Conservation (phyloP, 2,329 filamentous ascomycete species). For the Ustilaginoidea virens region DNA sequence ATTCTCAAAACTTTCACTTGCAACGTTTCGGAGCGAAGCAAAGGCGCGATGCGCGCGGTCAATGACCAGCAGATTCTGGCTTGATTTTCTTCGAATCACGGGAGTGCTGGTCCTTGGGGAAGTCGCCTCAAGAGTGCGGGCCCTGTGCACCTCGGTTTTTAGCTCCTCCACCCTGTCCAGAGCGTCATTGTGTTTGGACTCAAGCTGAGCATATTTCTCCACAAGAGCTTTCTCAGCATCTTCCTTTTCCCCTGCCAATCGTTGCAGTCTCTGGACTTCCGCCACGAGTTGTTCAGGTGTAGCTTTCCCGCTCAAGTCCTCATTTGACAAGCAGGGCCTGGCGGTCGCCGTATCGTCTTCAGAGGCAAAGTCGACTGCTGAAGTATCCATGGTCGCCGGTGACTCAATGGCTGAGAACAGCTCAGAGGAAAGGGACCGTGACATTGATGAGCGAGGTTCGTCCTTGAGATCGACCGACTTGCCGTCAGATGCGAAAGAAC, state of each 20-base stretch:
- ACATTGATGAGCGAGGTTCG: conserved; percentile 48
- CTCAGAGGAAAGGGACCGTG: conserved; percentile 87
- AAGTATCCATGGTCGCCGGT: conserved; percentile 46
- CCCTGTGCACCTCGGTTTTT: conserved; percentile 70
- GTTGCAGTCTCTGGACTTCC: conserved; percentile 58
- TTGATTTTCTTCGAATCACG: conserved; percentile 87
- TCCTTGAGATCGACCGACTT: conserved; percentile 57
- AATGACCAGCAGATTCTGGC: conserved; percentile 71
- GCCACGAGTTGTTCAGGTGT: conserved; percentile 31
- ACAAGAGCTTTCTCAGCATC: conserved; percentile 56
- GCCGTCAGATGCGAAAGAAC: conserved; percentile 73
- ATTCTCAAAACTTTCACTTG: conserved; percentile 68
- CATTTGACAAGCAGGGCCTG: conserved; percentile 24
- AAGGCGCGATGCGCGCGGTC: conserved; percentile 89
- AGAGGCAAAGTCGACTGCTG: conserved; percentile 34
- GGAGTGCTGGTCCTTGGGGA: conserved; percentile 52
- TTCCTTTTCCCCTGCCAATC: conserved; percentile 62
- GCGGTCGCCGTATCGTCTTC: conserved; percentile 27
- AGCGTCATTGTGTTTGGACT: conserved; percentile 66
- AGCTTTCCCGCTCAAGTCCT: conserved; percentile 20
- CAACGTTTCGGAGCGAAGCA: conserved; percentile 76
- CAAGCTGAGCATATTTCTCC: conserved; percentile 68
- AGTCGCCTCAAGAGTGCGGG: conserved; percentile 43
- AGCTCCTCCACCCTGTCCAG: conserved; percentile 81
- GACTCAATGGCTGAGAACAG: conserved; percentile 77